These are phyloP conservation scores for Saccharomycopsis malanga DNA, from an alignment of 805 yeast genomes.

Conservation along the genomic window DNA sequence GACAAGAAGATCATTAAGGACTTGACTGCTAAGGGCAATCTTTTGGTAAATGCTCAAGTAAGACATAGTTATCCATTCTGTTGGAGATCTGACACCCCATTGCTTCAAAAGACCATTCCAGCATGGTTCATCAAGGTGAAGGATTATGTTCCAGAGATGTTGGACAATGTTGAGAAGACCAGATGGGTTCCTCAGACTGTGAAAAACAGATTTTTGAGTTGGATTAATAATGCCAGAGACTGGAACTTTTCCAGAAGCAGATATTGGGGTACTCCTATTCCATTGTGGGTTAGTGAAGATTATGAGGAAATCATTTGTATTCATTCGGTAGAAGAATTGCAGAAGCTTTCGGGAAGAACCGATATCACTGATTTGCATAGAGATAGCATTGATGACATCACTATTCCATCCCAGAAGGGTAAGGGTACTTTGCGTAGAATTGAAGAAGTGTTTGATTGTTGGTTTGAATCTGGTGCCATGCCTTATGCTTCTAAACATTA, in stretches of 20 bases:
- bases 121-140: slow-evolving; percentile 96
- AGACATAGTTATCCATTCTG: slow-evolving; percentile 98
- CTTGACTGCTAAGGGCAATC: slow-evolving; percentile 68
- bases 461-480: slow-evolving; percentile 99
- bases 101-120: slow-evolving; percentile 92
- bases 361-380: slow-evolving; percentile 90
- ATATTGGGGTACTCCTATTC: slow-evolving; percentile 99
- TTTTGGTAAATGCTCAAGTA: slow-evolving; percentile 73
- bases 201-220: slow-evolving; percentile 91
- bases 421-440: slow-evolving; percentile 83
- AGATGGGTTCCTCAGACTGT: slow-evolving; percentile 91
- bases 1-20: slow-evolving; percentile 84
- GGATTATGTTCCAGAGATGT: slow-evolving; percentile 83
- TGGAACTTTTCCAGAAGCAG: slow-evolving; percentile 98
- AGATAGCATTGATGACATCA: slow-evolving; percentile 82
- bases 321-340: slow-evolving; percentile 84
- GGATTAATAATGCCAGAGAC: slow-evolving; percentile 98
- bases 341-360: slow-evolving; percentile 71
- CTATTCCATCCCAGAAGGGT: slow-evolving; percentile 88
- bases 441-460: slow-evolving; percentile 98
- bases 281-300: slow-evolving; percentile 95
- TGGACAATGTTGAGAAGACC: slow-evolving; percentile 75
- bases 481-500: slow-evolving; percentile 96
- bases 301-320: slow-evolving; percentile 87
- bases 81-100: slow-evolving; percentile 99